phyloP scores from a whole-genome alignment of 768 basidiomycete species.

The Tricholomella constricta region DNA sequence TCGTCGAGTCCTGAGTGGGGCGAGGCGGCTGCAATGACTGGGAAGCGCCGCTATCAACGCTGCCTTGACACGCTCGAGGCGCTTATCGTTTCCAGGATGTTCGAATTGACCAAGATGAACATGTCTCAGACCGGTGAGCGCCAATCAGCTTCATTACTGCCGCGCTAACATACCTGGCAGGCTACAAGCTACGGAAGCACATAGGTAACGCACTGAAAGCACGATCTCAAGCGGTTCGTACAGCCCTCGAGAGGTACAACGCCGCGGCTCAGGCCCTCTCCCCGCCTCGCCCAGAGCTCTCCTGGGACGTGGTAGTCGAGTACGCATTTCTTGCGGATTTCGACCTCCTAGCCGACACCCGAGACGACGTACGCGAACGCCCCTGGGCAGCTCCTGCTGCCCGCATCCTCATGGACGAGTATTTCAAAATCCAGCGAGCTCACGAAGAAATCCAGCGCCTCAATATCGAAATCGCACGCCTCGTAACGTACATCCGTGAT shows the following conservation, averaged over 20 bases:
- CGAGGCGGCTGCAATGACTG: constrained; percentile 9
- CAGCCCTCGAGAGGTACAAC: constrained; percentile 26
- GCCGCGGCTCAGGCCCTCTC: constrained; percentile 17
- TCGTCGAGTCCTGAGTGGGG: constrained; percentile 5
- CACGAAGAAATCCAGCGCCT: constrained; percentile 24
- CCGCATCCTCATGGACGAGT: constrained; percentile 15
- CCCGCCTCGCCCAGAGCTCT: constrained; percentile 15
- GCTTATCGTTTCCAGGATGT: constrained; percentile 21
- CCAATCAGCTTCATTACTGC: not conserved
- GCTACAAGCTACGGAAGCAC: constrained; percentile 31
- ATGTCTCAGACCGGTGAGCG: constrained; percentile 27
- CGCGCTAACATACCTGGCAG: constrained; percentile 11
- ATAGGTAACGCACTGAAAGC: constrained; percentile 24
- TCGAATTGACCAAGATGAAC: constrained; percentile 26
- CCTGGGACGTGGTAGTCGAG: constrained; percentile 28
- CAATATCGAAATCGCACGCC: constrained; percentile 22
- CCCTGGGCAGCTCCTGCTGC: constrained; percentile 22
- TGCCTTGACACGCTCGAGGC: constrained; percentile 22
- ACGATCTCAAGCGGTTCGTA: constrained; percentile 23
- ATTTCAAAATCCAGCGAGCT: constrained; percentile 22
- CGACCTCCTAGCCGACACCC: constrained; percentile 19
- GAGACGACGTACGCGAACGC: constrained; percentile 13
- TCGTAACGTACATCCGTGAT: constrained; percentile 24
- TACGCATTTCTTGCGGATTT: constrained; percentile 25
- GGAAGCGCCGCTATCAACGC: constrained; percentile 12